A percentile compares a stretch with the other conserved stretches of the same genome.
Conservation (phyloP, 2,329 filamentous ascomycete species). For the Fusarium goolgardi region DNA sequence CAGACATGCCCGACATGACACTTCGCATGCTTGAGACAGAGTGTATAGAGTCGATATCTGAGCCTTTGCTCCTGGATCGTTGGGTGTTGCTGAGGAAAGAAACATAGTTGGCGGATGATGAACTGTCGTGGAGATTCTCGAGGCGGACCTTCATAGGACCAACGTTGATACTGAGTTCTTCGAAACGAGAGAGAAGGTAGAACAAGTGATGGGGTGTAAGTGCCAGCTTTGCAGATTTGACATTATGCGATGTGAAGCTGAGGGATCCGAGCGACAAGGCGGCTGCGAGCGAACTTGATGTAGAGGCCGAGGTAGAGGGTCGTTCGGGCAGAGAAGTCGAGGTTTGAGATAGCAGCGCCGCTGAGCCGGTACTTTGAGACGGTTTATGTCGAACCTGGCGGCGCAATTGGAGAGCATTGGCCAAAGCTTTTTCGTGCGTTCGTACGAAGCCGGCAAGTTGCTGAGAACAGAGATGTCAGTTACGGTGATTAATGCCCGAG, state of each 20-base stretch:
- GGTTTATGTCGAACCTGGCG: slow-evolving; percentile 78
- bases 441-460: slow-evolving; percentile 96
- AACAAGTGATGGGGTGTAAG: slow-evolving; percentile 97
- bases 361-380: slow-evolving; percentile 72
- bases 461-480: slow-evolving; percentile 59
- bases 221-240: slow-evolving; percentile 91
- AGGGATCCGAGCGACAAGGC: slow-evolving; percentile 88
- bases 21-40: slow-evolving; percentile 97
- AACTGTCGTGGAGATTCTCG: slow-evolving; percentile 92
- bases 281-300: slow-evolving; percentile 80
- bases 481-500: not conserved
- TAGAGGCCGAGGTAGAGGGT: slow-evolving; percentile 74
- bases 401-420: slow-evolving; percentile 91
- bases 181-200: slow-evolving; percentile 94
- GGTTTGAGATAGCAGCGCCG: slow-evolving; percentile 64
- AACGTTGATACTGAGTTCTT: slow-evolving; percentile 89
- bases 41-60: slow-evolving; percentile 90
- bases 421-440: slow-evolving; percentile 95
- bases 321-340: slow-evolving; percentile 68
- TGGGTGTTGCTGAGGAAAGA: slow-evolving; percentile 88
- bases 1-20: slow-evolving; percentile 96
- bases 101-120: slow-evolving; percentile 90
- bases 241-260: slow-evolving; percentile 83
- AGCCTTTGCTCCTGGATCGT: slow-evolving; percentile 79
- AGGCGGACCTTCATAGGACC: slow-evolving; percentile 96